Evolutionary conservation across 2,329 filamentous ascomycete species (phyloP), one percentile per base, ranked within the genome.

Genomic region (Cadophora luteo-olivacea): DNA sequence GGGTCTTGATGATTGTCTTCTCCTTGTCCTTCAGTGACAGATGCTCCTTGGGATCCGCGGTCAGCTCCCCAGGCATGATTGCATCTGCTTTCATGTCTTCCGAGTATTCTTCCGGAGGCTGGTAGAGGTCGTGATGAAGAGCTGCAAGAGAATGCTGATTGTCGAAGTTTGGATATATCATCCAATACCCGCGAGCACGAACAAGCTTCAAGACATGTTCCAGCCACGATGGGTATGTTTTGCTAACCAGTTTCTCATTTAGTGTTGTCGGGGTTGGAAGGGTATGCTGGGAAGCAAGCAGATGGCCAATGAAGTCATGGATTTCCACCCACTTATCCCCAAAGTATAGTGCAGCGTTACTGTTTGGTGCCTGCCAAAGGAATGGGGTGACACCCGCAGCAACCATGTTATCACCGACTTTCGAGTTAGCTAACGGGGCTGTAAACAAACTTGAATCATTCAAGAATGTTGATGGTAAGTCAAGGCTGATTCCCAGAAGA

Each of bases 251-350:
- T 76, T 92, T 93, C 29, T 82, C 75, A 6, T 81, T 79, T 22
- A 86, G 72, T 8, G 85, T 76, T 0, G 80, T 73, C 0, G 83
- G 80, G 1, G 79, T 75, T 0, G 78, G 73, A 8, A 80, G 73
- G n/a, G 74, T 75, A 9, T 73, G 72, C 45, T 80, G 79, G 8
- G 75, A 72, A 32, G 65, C 61, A 6, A 78, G 70, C 1, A 65
- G 29, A 22, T 73, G 68, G 12, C 91, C 87, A 1, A 97, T 85
- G 74, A 97, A 96, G 12, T 89, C 86, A 77, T 97, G 94, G 11
- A 97, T 85, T 73, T 97, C 92, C 14, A 87, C 82, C 96, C 96
- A 99, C 76, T 91, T 94, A 60, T 93, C 88, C 54, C 94, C 94
- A 66, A 96, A 89, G 77, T 95, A 91, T 11, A 99, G 84, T 12